Conservation (phyloP, 2,329 filamentous ascomycete species). For the Pyrenophora teres region DNA sequence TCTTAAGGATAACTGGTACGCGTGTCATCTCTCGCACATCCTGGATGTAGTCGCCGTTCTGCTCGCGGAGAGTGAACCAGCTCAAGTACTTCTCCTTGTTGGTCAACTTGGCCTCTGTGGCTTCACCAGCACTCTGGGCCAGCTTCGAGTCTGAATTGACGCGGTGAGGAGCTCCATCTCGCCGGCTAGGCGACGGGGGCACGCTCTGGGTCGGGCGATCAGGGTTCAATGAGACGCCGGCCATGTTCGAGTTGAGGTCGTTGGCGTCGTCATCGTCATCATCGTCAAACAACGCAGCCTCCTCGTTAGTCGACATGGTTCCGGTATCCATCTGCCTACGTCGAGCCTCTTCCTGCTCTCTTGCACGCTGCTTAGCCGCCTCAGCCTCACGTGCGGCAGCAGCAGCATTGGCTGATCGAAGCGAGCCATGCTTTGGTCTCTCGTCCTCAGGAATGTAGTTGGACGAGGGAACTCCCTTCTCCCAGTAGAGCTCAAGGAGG, state of each 20-base stretch:
- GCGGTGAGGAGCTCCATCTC: slow-evolving; percentile 74
- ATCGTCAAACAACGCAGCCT: slow-evolving; percentile 94
- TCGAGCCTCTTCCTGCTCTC: slow-evolving; percentile 87
- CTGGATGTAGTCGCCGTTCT: slow-evolving; percentile 95
- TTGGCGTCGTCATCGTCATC: slow-evolving; percentile 79
- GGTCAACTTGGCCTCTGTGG: slow-evolving; percentile 76
- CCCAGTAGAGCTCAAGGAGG: slow-evolving; percentile 96
- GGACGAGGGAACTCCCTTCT: slow-evolving; percentile 97
- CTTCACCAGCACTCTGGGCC: slow-evolving; percentile 67
- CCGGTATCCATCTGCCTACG: slow-evolving; percentile 94
- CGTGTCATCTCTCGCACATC: slow-evolving; percentile 98
- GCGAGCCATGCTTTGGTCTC: slow-evolving; percentile 79
- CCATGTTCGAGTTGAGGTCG: slow-evolving; percentile 87
- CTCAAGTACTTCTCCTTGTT: slow-evolving; percentile 97
- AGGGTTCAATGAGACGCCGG: slow-evolving; percentile 79
- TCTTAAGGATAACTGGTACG: slow-evolving; percentile 97
- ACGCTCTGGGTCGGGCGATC: slow-evolving; percentile 95
- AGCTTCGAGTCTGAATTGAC: slow-evolving; percentile 95
- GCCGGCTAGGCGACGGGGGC: slow-evolving; percentile 84
- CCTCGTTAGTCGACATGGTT: slow-evolving; percentile 89
- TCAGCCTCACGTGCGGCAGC: slow-evolving; percentile 81
- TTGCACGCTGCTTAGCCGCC: slow-evolving; percentile 77
- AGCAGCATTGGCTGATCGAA: slow-evolving; percentile 74
- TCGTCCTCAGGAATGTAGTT: slow-evolving; percentile 97
- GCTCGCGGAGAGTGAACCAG: slow-evolving; percentile 86